A percentile compares a stretch with the other conserved stretches of the same genome.
phyloP scores from a whole-genome alignment of 768 basidiomycete genomes.

The Russula vinacea region DNA sequence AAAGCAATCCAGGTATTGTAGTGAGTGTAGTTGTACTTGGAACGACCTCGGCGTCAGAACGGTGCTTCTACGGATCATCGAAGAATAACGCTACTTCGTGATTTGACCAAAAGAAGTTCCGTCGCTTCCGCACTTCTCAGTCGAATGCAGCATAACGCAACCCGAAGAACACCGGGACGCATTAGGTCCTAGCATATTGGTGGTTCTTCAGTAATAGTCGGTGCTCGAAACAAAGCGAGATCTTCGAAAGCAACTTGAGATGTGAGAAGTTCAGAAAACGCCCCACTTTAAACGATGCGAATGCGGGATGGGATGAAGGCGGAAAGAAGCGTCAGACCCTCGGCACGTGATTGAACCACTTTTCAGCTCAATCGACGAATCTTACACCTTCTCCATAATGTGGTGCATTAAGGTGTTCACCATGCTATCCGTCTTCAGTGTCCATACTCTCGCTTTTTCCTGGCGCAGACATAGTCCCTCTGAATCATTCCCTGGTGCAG shows the following conservation, averaged over 20 bases:
- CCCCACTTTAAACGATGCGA: too few species aligned
- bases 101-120: neutral
- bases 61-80: neutral
- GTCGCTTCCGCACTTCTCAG: neutral
- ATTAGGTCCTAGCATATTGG: neutral
- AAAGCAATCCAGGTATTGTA: too few species aligned
- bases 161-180: neutral
- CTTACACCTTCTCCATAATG: neutral
- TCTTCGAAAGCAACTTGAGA: neutral
- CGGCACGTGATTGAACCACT: neutral
- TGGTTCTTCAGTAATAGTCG: too few species aligned
- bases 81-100: neutral
- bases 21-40: neutral
- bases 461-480: neutral
- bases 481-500: neutral
- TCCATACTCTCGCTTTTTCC: slow-evolving; percentile 2
- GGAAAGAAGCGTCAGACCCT: neutral
- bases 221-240: neutral
- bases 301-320: neutral
- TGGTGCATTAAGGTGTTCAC: neutral
- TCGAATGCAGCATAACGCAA: neutral
- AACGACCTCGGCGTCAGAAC: neutral
- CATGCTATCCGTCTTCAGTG: neutral
- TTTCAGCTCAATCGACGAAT: neutral
- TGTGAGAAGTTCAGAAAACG: neutral